These are phyloP conservation scores for Populus deltoides DNA, from an alignment of 345 rosid genomes.

Conservation along the genomic window DNA sequence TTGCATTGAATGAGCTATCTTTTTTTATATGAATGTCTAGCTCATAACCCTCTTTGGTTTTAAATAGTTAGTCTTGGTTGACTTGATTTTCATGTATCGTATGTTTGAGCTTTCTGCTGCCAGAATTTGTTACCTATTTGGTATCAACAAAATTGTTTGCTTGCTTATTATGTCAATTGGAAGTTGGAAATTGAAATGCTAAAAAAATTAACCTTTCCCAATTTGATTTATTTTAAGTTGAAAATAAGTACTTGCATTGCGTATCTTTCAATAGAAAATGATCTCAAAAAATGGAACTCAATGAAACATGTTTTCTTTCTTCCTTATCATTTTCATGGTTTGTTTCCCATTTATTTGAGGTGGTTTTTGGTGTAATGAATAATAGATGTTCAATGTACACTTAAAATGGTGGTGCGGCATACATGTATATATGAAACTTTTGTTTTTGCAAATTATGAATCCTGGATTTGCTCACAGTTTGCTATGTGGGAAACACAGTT, in stretches of 20 bases:
- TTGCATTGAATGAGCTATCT: not conserved
- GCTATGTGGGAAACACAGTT: not conserved
- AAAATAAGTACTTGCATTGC: not conserved
- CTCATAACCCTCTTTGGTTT: too few relatives aligned
- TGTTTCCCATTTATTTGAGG: not conserved
- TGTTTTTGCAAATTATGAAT: not conserved
- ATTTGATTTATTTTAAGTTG: not conserved
- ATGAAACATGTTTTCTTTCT: not conserved
- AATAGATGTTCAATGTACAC: not conserved
- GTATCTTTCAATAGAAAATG: not conserved
- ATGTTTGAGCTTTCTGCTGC: not conserved
- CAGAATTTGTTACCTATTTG: not conserved
- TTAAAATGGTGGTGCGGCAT: not conserved
- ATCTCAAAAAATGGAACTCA: not conserved
- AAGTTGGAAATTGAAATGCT: not conserved
- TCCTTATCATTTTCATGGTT: not conserved
- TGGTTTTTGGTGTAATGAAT: not conserved
- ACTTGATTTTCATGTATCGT: too few relatives aligned
- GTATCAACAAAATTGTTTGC: not conserved
- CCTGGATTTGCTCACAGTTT: not conserved
- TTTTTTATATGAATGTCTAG: too few relatives aligned
- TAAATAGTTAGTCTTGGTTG: too few relatives aligned
- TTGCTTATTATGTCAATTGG: not conserved
- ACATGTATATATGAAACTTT: not conserved
- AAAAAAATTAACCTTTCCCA: not conserved